phyloP scores from a whole-genome alignment of 2,329 filamentous ascomycete genomes.

The Sclerotiophoma versabilis region DNA sequence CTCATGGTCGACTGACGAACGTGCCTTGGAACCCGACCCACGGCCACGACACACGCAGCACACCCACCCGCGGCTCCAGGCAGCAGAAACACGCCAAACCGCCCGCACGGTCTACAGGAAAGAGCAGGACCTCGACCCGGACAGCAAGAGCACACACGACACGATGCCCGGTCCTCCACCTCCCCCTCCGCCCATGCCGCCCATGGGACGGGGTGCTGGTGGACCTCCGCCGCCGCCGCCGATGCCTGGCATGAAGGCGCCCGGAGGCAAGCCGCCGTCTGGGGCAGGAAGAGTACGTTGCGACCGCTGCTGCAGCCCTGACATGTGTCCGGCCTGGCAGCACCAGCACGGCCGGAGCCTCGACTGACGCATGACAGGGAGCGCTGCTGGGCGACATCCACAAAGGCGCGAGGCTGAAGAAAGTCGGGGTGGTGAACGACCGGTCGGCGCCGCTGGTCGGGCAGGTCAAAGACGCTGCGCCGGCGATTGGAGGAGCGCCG shows the following conservation, averaged over 20 bases:
- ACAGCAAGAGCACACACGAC: constrained; percentile 22
- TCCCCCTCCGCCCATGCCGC: constrained; percentile 48
- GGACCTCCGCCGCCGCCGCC: constrained; percentile 47
- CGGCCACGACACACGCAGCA: constrained; percentile 28
- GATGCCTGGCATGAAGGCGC: constrained; percentile 46
- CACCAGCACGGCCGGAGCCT: constrained; percentile 11
- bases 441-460: constrained; percentile 80
- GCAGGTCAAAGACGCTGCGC: constrained; percentile 63
- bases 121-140: background rate
- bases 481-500: constrained; percentile 76
- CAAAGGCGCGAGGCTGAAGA: constrained; percentile 82
- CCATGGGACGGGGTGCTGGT: constrained; percentile 48
- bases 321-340: background rate
- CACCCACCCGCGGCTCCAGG: constrained; percentile 24
- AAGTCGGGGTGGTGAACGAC: constrained; percentile 84
- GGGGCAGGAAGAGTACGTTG: constrained; percentile 47
- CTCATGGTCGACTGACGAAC: constrained; percentile 6
- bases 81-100: constrained; percentile 20
- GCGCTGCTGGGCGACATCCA: constrained; percentile 87
- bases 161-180: constrained; percentile 46
- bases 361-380: constrained; percentile 63
- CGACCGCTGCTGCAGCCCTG: background rate
- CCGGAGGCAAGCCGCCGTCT: constrained; percentile 38
- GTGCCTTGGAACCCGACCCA: constrained; percentile 16
- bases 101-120: background rate